Percentiles rank a stretch among this genome's conserved stretches.
These are phyloP conservation scores for Polyporus tsugae DNA, from an alignment of 1,284 basidiomycete species.

Conservation along the genomic window DNA sequence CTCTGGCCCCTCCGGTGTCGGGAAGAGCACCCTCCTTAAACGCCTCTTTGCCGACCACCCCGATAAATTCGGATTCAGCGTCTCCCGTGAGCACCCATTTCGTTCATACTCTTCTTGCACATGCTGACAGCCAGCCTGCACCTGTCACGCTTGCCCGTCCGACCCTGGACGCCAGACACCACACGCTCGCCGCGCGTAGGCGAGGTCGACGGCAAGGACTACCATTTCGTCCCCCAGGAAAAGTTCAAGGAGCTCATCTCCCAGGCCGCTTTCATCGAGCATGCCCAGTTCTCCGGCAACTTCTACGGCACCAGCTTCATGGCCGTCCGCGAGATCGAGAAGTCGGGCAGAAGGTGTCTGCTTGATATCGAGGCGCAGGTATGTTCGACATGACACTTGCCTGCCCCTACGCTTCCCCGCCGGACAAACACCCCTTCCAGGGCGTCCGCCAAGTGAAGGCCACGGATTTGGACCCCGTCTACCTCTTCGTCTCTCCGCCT, in stretches of 20 bases:
- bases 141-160: constrained; percentile 15
- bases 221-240: constrained; percentile 74
- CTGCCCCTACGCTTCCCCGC: constrained; percentile 24
- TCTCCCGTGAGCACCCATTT: constrained; percentile 78
- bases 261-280: constrained; percentile 76
- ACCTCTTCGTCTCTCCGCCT: constrained; percentile 94
- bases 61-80: constrained; percentile 90
- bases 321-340: constrained; percentile 64
- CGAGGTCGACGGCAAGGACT: constrained; percentile 84
- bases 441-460: constrained; percentile 86
- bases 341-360: constrained; percentile 81
- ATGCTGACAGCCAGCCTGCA: constrained; percentile 25
- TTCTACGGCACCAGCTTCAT: constrained; percentile 92
- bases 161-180: constrained; percentile 72
- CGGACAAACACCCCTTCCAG: constrained; percentile 50
- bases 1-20: constrained; percentile 90
- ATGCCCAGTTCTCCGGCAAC: constrained; percentile 91
- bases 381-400: constrained; percentile 37
- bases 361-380: constrained; percentile 98
- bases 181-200: constrained; percentile 88
- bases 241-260: constrained; percentile 71
- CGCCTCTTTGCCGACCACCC: constrained; percentile 87
- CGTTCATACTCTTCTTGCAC: constrained; percentile 23
- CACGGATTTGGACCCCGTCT: constrained; percentile 84
- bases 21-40: constrained; percentile 92